These are phyloP conservation scores for Gomphus sp. DNA, from an alignment of 1,284 basidiomycete genomes.

Conservation along the genomic window DNA sequence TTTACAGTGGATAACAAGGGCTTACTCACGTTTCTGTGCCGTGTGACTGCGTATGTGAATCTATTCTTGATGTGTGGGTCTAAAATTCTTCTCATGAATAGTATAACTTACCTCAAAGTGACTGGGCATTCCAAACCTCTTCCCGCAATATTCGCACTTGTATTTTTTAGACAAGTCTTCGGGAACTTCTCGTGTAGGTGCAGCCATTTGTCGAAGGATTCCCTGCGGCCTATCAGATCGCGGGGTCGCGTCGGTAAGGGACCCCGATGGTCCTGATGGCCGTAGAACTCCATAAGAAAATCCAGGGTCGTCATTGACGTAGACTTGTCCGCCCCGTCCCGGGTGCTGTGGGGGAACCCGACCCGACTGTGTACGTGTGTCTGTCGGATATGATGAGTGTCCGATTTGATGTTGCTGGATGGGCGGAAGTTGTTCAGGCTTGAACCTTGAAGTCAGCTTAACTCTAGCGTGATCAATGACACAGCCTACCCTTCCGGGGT, in stretches of 20 bases:
- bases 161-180: constrained; percentile 2
- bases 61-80: not conserved
- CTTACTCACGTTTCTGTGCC: constrained; percentile 5
- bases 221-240: constrained; percentile 3
- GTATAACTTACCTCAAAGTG: not conserved
- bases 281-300: constrained; percentile 5
- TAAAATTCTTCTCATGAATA: not conserved
- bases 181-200: not conserved
- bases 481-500: not conserved
- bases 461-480: not conserved
- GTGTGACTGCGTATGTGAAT: constrained; percentile 8
- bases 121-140: constrained; percentile 9
- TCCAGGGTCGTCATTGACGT: not conserved
- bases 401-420: not conserved
- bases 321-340: not conserved
- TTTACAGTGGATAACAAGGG: not conserved
- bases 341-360: not conserved
- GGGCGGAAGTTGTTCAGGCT: not conserved
- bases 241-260: constrained; percentile 4
- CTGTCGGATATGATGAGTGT: not conserved
- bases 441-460: not conserved
- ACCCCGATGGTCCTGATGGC: not conserved
- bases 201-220: constrained; percentile 1
- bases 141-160: constrained; percentile 6
- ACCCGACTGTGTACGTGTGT: not conserved